phyloP scores from a whole-genome alignment of 352 stramenopile species.

The Pythium grandisporangium region DNA sequence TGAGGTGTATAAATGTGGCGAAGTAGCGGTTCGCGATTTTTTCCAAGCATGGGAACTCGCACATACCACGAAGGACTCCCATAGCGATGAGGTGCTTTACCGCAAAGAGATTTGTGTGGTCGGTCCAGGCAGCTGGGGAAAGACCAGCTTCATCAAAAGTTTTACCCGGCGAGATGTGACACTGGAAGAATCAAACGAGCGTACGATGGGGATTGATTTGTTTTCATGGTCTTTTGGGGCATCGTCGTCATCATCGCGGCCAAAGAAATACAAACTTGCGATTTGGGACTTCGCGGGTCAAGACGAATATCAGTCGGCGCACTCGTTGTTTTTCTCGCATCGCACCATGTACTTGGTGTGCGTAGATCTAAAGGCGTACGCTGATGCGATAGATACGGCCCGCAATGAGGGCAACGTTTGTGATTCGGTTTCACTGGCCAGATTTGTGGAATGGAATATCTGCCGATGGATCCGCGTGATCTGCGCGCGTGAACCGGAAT shows the following conservation, averaged over 20 bases:
- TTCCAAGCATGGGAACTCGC: too few relatives aligned
- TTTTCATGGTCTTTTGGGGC: conserved; percentile 15
- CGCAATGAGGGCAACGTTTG: background rate
- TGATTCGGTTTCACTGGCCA: conserved; percentile 1
- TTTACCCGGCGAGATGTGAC: conserved; percentile 4
- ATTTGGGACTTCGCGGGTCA: conserved; percentile 13
- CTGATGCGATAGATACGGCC: background rate
- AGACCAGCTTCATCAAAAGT: conserved; percentile 24
- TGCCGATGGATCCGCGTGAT: conserved; percentile 11
- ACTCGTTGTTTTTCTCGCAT: conserved; percentile 11
- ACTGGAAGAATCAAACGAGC: conserved; percentile 11
- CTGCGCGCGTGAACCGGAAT: conserved; percentile 7
- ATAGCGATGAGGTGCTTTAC: conserved; percentile 1
- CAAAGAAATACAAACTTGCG: conserved; percentile 5
- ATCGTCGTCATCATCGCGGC: conserved; percentile 3
- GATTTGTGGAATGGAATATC: conserved; percentile 7
- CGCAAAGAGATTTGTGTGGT: conserved; percentile 21
- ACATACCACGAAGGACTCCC: too few relatives aligned
- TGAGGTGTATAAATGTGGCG: too few relatives aligned
- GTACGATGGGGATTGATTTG: conserved; percentile 25
- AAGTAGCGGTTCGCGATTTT: too few relatives aligned
- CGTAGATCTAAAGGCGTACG: conserved; percentile 6
- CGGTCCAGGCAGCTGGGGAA: conserved; percentile 18
- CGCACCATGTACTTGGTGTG: conserved; percentile 12
- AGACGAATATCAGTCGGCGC: conserved; percentile 5